Conservation (phyloP, 2,329 filamentous ascomycete genomes). For the Lomentospora prolificans region DNA sequence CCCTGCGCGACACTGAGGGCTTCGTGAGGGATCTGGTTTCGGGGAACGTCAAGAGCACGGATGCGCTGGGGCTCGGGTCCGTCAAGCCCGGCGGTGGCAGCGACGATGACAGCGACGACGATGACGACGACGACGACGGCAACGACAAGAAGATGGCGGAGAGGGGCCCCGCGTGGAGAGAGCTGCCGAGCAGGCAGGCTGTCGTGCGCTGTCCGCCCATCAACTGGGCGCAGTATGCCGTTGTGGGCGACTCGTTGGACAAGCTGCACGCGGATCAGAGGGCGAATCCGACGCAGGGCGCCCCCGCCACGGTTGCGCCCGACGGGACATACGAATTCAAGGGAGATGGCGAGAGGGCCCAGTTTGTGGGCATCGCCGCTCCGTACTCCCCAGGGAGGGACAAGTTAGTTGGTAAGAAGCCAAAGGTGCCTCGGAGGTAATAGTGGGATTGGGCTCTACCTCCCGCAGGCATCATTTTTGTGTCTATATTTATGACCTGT, state of each 20-base stretch:
- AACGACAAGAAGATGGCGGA: conserved; percentile 14
- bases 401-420: conserved; percentile 27
- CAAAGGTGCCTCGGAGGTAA: conserved; percentile 17
- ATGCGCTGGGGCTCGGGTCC: conserved; percentile 16
- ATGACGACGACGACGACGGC: conserved; percentile 15
- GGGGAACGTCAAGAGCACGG: conserved; percentile 44
- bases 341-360: conserved; percentile 32
- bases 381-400: conserved; percentile 47
- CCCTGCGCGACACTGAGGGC: conserved; percentile 57
- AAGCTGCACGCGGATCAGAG: conserved; percentile 75
- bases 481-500: not conserved
- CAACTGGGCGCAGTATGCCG: conserved; percentile 90
- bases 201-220: conserved; percentile 79
- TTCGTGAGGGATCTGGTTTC: conserved; percentile 61
- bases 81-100: no score
- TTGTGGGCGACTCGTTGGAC: conserved; percentile 72
- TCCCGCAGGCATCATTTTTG: not conserved
- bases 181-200: conserved; percentile 68
- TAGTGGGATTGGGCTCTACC: not conserved
- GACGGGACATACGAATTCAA: conserved; percentile 43
- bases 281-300: conserved; percentile 48
- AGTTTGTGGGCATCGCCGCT: conserved; percentile 41
- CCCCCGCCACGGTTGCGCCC: conserved; percentile 32
- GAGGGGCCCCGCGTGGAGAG: conserved; percentile 39
- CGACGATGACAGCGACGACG: conserved; percentile 22